Evolutionary conservation across 202 grass and related monocot species (phyloP).

Genomic region (Saccharum hybrid): DNA sequence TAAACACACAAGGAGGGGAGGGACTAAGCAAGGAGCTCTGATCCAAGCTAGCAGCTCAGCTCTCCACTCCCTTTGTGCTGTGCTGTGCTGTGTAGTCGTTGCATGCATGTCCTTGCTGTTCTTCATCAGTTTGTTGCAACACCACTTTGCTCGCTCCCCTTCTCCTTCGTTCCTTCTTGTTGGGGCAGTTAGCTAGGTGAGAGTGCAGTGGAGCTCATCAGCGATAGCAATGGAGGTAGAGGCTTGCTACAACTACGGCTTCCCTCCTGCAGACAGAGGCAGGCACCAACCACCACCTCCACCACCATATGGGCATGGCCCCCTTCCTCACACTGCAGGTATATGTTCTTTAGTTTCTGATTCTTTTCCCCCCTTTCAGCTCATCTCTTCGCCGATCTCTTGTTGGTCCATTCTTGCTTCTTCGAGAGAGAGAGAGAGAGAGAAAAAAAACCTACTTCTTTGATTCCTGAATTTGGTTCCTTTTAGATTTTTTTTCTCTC

Average conservation of each 20-base stretch:
- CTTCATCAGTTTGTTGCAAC: conserved; percentile 4
- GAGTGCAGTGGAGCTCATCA: conserved; percentile 19
- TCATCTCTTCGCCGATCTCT: not conserved
- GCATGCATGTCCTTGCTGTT: conserved; percentile 28
- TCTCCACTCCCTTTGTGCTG: conserved; percentile 41
- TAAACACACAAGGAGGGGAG: conserved; percentile 24
- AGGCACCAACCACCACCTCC: conserved; percentile 41
- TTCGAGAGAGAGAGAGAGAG: not conserved
- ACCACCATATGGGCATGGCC: conserved; percentile 33
- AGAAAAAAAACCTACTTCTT: not conserved
- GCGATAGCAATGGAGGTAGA: conserved; percentile 50
- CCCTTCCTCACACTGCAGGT: conserved; percentile 39
- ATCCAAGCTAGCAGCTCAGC: not conserved
- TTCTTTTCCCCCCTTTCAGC: not conserved
- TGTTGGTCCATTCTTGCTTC: not conserved
- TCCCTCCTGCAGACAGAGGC: conserved; percentile 38
- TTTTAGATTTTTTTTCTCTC: conserved; percentile 10
- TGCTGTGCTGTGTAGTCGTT: conserved; percentile 15
- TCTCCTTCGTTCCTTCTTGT: not conserved
- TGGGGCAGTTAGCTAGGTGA: conserved; percentile 9
- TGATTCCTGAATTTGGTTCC: conserved; percentile 17
- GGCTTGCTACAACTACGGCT: conserved; percentile 52
- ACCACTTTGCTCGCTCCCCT: not conserved
- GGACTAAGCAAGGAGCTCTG: conserved; percentile 24
- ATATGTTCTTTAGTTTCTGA: conserved; percentile 34